These are phyloP conservation scores for Camelina sativa DNA, from an alignment of 345 rosid species.

Conservation along the genomic window DNA sequence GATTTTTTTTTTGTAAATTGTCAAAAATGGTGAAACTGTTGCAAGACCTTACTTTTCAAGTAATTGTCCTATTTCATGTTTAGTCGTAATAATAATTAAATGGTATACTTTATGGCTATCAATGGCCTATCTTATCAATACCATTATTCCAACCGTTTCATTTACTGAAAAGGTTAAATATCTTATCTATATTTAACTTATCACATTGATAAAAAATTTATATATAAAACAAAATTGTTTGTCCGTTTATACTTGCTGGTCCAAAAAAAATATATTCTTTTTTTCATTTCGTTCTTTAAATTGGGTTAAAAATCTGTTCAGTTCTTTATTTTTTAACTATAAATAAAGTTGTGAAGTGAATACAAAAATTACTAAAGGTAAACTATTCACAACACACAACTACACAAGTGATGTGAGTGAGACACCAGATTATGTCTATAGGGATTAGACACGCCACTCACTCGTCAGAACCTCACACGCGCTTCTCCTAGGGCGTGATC, in stretches of 20 bases:
- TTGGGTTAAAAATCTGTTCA: slow-evolving; percentile 2
- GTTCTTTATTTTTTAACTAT: neutral
- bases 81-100: slow-evolving; percentile 23
- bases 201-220: neutral
- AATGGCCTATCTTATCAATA: slow-evolving; percentile 29
- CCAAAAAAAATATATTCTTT: neutral
- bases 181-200: slow-evolving; percentile 1
- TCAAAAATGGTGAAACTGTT: slow-evolving; percentile 42
- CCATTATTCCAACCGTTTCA: slow-evolving; percentile 22
- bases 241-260: neutral
- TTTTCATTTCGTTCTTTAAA: too few species aligned
- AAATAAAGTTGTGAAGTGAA: neutral
- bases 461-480: neutral
- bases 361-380: neutral
- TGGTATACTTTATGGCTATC: slow-evolving; percentile 32
- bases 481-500: neutral
- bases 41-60: slow-evolving; percentile 34
- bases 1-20: slow-evolving; percentile 4
- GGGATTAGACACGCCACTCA: slow-evolving; percentile 22
- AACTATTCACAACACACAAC: neutral
- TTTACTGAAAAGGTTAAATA: neutral
- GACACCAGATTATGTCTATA: slow-evolving; percentile 26
- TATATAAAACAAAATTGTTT: neutral
- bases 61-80: slow-evolving; percentile 31
- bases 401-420: neutral